phyloP scores from a whole-genome alignment of 2,329 filamentous ascomycete species.

The Alternaria atra region DNA sequence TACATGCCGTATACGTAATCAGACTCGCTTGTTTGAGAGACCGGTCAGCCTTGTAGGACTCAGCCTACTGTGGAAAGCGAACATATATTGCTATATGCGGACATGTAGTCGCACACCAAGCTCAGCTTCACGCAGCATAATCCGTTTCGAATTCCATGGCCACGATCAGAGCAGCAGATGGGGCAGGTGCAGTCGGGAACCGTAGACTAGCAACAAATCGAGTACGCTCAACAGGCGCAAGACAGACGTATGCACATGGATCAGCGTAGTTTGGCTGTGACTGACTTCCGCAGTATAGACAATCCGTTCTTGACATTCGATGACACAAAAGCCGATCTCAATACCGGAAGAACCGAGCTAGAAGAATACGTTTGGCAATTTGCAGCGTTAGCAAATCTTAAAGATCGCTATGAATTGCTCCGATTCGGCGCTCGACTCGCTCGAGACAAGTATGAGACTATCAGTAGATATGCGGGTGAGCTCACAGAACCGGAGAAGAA shows the following conservation, averaged over 20 bases:
- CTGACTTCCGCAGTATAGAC: slow-evolving; percentile 21
- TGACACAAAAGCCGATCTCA: slow-evolving; percentile 16
- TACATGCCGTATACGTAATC: neutral
- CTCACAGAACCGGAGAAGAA: slow-evolving; percentile 25
- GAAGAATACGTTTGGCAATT: slow-evolving; percentile 34
- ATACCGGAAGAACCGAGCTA: slow-evolving; percentile 23
- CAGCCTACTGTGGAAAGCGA: neutral
- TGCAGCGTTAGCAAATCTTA: slow-evolving; percentile 15
- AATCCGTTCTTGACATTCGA: slow-evolving; percentile 34
- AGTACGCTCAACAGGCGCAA: slow-evolving; percentile 13
- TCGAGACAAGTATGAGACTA: slow-evolving; percentile 28
- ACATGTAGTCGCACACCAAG: neutral
- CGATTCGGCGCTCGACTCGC: slow-evolving; percentile 33
- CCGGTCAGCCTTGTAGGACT: neutral
- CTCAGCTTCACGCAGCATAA: neutral
- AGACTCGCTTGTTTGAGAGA: neutral
- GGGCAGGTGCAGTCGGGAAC: slow-evolving; percentile 3
- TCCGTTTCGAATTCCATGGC: neutral
- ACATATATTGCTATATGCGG: neutral
- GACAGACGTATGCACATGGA: slow-evolving; percentile 20
- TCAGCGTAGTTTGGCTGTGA: neutral
- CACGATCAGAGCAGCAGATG: neutral
- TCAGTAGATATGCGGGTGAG: slow-evolving; percentile 26
- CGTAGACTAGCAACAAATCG: neutral
- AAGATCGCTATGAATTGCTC: slow-evolving; percentile 29